These are phyloP conservation scores for Rhynchosporium agropyri DNA, from an alignment of 2,329 filamentous ascomycete species.

Conservation along the genomic window DNA sequence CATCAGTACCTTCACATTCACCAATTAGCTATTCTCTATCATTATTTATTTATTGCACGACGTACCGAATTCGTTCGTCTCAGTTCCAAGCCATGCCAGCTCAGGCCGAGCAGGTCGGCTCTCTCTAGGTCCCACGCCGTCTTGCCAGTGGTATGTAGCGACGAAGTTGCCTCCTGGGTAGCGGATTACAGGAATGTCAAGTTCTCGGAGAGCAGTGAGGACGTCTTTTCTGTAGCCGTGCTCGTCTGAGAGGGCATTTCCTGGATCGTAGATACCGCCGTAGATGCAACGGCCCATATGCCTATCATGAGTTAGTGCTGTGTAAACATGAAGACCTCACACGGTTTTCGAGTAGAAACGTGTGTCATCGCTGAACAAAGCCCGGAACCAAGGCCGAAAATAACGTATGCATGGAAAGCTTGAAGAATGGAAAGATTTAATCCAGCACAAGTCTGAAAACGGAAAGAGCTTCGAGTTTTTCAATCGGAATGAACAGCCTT, in stretches of 20 bases:
- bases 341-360: neutral
- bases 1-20: constrained; percentile 64
- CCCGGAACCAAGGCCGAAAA: neutral
- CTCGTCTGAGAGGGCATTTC: constrained; percentile 70
- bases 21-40: constrained; percentile 10
- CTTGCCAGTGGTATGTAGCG: constrained; percentile 84
- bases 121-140: constrained; percentile 75
- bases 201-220: constrained; percentile 70
- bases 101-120: constrained; percentile 66
- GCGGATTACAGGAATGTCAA: constrained; percentile 74
- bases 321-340: neutral
- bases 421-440: neutral
- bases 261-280: constrained; percentile 81
- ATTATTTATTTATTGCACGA: neutral
- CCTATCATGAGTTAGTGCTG: constrained; percentile 47
- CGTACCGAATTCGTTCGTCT: constrained; percentile 75
- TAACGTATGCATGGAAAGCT: too few species aligned
- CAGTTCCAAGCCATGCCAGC: constrained; percentile 76
- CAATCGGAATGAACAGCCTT: neutral
- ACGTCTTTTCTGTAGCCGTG: constrained; percentile 81
- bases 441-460: neutral
- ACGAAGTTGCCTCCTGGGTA: constrained; percentile 86
- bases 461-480: neutral
- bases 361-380: neutral
- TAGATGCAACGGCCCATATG: constrained; percentile 92